Conservation (phyloP, 495 filamentous ascomycete species). For the Echria macrotheca region DNA sequence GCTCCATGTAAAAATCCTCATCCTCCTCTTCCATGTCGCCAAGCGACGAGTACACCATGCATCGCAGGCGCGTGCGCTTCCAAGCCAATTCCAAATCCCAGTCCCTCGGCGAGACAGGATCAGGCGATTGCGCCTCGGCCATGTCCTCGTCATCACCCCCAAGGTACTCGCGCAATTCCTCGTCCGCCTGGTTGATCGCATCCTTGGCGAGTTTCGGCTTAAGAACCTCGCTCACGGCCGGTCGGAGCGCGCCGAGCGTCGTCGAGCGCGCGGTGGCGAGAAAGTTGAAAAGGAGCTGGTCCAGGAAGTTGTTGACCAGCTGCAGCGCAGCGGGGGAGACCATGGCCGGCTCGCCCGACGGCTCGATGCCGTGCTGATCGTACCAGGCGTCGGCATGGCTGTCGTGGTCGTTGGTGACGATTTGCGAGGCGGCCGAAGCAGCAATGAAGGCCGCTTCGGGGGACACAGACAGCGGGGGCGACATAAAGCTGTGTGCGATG, state of each 20-base stretch:
- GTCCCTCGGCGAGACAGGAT: slow-evolving; percentile 47
- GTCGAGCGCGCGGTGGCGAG: slow-evolving; percentile 76
- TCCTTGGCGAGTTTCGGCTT: slow-evolving; percentile 84
- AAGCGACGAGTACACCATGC: slow-evolving; percentile 96
- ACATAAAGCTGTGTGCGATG: slow-evolving; percentile 46
- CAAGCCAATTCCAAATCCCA: slow-evolving; percentile 87
- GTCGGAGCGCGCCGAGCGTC: slow-evolving; percentile 68
- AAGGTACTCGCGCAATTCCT: slow-evolving; percentile 84
- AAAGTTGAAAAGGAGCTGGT: slow-evolving; percentile 87
- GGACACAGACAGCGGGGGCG: slow-evolving; percentile 59
- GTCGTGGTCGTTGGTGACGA: slow-evolving; percentile 83
- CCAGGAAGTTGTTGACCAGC: slow-evolving; percentile 87
- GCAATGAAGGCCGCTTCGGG: slow-evolving; percentile 88
- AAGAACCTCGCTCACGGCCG: slow-evolving; percentile 79
- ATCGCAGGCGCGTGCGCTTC: slow-evolving; percentile 85
- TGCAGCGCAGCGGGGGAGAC: slow-evolving; percentile 71
- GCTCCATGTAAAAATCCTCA: slow-evolving; percentile 76
- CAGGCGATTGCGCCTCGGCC: slow-evolving; percentile 45
- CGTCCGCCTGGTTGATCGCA: slow-evolving; percentile 80
- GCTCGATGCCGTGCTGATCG: slow-evolving; percentile 58
- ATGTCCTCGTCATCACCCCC: slow-evolving; percentile 69
- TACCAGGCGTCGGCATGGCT: slow-evolving; percentile 60
- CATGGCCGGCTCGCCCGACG: slow-evolving; percentile 59
- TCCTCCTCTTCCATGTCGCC: slow-evolving; percentile 98
- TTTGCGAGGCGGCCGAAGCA: slow-evolving; percentile 80